Base-by-base conservation (phyloP, 2,329 filamentous ascomycete genomes). In the Macrophomina phaseolina region DNA sequence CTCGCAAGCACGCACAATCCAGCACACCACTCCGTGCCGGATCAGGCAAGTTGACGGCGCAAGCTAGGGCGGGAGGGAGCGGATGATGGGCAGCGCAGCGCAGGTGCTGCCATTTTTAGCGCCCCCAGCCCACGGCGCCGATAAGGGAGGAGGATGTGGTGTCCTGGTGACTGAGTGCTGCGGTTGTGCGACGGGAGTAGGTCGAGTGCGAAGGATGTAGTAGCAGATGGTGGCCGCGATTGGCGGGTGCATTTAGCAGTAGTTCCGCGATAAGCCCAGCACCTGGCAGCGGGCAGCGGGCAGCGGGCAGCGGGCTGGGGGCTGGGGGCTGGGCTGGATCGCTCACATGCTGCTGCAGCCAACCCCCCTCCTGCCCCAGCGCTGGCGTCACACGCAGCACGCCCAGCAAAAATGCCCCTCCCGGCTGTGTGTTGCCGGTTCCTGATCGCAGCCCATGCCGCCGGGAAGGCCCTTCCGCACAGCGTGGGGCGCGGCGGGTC, bases 401-500 rank as follows among this genome's bases (percentile, higher is more conserved):
- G 42, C 34, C 30, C 14, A 46, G 40, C 23, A 60, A 46, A 5
- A 38, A 14, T 36, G 5, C 40, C 14, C 38, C 28, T 30, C 40
- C 56, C 28, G 40, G 40, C 56, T 45, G 56, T 32, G 40, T 28
- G 56, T 60, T 60, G 48, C 56, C 58, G 42, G 58, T 62, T 48
- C 58, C 58, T 62, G 58, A 62, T 62, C 42, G 58, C 45, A 62
- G 58, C 28, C 58, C 58, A 38, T 12, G 53, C 3, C 40, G 28
- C 18, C 56, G 56, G 56, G 42, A 61, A 14, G 18, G 42, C 58
- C 42, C 58, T 62, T 38, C 48, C 49, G 58, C 58, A 46, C 42
- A 16, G 45, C 42, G 40, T 42, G 36, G 36, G 36, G 53, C 36
- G 36, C 9, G 38, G 53, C 9, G n/a, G 52, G 34, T 12, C 48